Conservation (phyloP, 768 basidiomycete species). For the Cyclocybe aegerita region DNA sequence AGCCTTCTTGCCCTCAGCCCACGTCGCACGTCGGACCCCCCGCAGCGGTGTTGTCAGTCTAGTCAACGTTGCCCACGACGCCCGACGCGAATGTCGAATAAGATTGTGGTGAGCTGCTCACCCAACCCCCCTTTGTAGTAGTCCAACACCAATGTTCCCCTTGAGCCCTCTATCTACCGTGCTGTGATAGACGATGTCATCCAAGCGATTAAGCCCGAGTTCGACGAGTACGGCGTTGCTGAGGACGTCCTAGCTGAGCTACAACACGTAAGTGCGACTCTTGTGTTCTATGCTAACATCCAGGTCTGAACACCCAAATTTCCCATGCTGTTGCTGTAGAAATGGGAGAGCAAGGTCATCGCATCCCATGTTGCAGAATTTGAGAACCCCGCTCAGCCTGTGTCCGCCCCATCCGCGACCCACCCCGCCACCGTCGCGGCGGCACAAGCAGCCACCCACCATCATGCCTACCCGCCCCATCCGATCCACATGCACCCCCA, state of each 20-base stretch:
- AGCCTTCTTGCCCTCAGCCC: conserved; percentile 37
- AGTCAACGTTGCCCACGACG: conserved; percentile 31
- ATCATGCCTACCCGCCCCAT: conserved; percentile 58
- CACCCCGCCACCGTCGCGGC: conserved; percentile 18
- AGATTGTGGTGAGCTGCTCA: conserved; percentile 95
- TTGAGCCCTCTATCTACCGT: conserved; percentile 91
- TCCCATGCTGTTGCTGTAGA: conserved; percentile 44
- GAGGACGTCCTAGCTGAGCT: conserved; percentile 88
- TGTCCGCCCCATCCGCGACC: conserved; percentile 30
- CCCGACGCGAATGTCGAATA: conserved; percentile 80
- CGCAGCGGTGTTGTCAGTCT: conserved; percentile 32
- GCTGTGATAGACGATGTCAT: conserved; percentile 97
- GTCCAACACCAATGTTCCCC: conserved; percentile 47
- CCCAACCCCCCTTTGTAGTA: conserved; percentile 57
- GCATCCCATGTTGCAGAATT: conserved; percentile 96
- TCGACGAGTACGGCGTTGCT: conserved; percentile 94
- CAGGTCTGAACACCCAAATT: conserved; percentile 18
- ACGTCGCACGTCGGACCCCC: conserved; percentile 38
- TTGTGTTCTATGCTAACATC: conserved; percentile 12
- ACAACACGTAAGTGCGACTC: conserved; percentile 69
- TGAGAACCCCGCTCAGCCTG: conserved; percentile 47
- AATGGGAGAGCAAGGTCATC: conserved; percentile 95
- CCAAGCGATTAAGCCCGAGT: conserved; percentile 81
- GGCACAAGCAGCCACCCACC: conserved; percentile 30
- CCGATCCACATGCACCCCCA: conserved; percentile 65